Evolutionary conservation across 441 rosid genomes (phyloP).

Genomic region (Populus trichocarpa): DNA sequence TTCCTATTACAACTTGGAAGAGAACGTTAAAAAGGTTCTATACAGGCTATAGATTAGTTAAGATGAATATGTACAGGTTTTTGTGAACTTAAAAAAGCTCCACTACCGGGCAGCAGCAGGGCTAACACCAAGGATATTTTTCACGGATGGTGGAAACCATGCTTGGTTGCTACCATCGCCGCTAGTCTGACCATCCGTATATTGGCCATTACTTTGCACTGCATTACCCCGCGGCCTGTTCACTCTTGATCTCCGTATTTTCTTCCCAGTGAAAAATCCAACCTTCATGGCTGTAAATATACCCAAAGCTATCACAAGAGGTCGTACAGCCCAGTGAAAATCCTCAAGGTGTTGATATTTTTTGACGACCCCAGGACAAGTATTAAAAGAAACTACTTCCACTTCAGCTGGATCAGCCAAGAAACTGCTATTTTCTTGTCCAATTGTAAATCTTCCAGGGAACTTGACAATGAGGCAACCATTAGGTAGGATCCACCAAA

Average conservation of each 20-base stretch:
- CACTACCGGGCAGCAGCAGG: constrained; percentile 24
- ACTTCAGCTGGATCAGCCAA: constrained; percentile 92
- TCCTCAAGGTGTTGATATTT: constrained; percentile 88
- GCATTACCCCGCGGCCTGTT: constrained; percentile 30
- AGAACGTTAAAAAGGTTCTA: constrained; percentile 2
- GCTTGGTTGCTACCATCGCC: constrained; percentile 23
- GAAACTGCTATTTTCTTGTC: constrained; percentile 38
- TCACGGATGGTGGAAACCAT: constrained; percentile 60
- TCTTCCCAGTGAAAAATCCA: constrained; percentile 51
- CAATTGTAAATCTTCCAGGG: constrained; percentile 63
- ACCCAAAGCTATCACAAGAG: constrained; percentile 62
- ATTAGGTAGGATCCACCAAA: constrained; percentile 56
- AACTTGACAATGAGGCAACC: constrained; percentile 84
- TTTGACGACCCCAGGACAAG: constrained; percentile 55
- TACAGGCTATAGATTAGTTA: constrained; percentile 8
- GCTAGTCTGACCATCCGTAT: constrained; percentile 26
- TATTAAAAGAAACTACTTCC: constrained; percentile 55
- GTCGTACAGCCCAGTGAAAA: constrained; percentile 88
- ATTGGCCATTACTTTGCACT: constrained; percentile 33
- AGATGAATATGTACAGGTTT: background rate
- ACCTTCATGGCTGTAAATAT: constrained; percentile 64
- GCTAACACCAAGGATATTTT: constrained; percentile 40
- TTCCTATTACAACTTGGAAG: constrained; percentile 4
- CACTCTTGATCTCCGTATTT: constrained; percentile 32
- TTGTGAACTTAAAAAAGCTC: background rate